Conservation (phyloP, 2,329 filamentous ascomycete genomes). For the Coleophoma eucalyptorum region DNA sequence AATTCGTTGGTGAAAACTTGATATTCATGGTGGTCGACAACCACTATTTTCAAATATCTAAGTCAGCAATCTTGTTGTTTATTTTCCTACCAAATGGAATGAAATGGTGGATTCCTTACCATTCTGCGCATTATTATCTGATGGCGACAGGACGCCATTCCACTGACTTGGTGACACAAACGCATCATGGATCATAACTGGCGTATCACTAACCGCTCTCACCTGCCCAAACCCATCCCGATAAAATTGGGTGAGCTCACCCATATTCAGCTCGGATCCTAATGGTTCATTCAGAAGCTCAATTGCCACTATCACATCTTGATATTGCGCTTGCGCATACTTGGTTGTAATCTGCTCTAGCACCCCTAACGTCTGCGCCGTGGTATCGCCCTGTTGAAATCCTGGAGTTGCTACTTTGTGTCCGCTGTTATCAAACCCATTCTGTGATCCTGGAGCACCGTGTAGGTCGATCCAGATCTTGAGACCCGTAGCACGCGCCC, state of each 20-base stretch:
- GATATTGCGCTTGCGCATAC: conserved; percentile 47
- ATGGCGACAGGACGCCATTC: conserved; percentile 56
- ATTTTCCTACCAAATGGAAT: too few species aligned
- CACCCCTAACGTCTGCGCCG: conserved; percentile 47
- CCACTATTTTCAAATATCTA: conserved; percentile 9
- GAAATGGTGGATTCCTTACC: conserved; percentile 25
- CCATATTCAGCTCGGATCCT: conserved; percentile 28
- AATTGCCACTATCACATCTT: conserved; percentile 56
- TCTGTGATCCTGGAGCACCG: conserved; percentile 51
- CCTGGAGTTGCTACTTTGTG: conserved; percentile 36
- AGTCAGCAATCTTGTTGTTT: too few species aligned
- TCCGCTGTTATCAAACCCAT: conserved; percentile 61
- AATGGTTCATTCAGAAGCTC: conserved; percentile 53
- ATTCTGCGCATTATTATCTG: conserved; percentile 40
- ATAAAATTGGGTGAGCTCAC: conserved; percentile 33
- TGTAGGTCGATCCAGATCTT: conserved; percentile 59
- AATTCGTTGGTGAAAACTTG: conserved; percentile 54
- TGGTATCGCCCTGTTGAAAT: conserved; percentile 43
- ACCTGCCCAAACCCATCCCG: conserved; percentile 45
- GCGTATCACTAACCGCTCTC: conserved; percentile 38
- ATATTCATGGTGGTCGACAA: conserved; percentile 67
- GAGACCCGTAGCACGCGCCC: conserved; percentile 46
- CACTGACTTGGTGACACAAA: conserved; percentile 50
- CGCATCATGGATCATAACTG: conserved; percentile 56
- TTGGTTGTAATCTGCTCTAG: conserved; percentile 54